Evolutionary conservation across 148 eudicot species (phyloP), one percentile per base, ranked within the genome.

Genomic region (Rhododendron williamsianum): DNA sequence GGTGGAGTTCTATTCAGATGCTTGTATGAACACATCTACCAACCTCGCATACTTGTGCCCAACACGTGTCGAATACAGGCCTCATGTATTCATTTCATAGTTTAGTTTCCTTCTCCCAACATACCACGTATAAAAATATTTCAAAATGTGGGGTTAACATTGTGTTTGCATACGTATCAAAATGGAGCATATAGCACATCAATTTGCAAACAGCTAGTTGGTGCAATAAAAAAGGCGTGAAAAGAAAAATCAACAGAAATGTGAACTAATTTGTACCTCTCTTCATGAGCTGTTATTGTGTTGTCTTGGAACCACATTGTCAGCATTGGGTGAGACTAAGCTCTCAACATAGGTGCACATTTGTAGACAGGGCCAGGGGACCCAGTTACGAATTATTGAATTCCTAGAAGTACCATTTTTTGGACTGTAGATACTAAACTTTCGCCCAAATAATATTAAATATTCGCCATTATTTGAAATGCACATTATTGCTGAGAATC

Each of bases 341-440:
- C 89, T 89, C 83, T 89, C 88, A 36, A 81, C 82, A 52, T 82
- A 89, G 74, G 74, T 38, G 9, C 15, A 38, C 38, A 81, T 86
- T 69, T 86, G 87, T 8, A 85, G 27, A 80, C 83, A 84, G 48
- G 73, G 46, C 74, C 80, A 84, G 48, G 73, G 16, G 41, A 7
- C 36, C 16, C 80, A 52, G 43, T 87, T 83, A 6, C 49, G 36
- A 9, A 82, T 38, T 84, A 52, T 67, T 0, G 54, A 79, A 81
- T 15, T 2, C 80, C 87, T 88, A n/a, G 65, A 67, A 16, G 65
- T 35, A 69, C 49, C 46, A 65, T 81, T 73, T 52, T 76, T 76
- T 43, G 80, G 52, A 76, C 43, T 76, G 80, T 41, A 76, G 0
- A 87, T 19, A 9, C 87, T n/a, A 3, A 89, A 63, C 6, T 9